Evolutionary conservation across 1,284 basidiomycete species (phyloP).

Genomic region (Chiua sp.): DNA sequence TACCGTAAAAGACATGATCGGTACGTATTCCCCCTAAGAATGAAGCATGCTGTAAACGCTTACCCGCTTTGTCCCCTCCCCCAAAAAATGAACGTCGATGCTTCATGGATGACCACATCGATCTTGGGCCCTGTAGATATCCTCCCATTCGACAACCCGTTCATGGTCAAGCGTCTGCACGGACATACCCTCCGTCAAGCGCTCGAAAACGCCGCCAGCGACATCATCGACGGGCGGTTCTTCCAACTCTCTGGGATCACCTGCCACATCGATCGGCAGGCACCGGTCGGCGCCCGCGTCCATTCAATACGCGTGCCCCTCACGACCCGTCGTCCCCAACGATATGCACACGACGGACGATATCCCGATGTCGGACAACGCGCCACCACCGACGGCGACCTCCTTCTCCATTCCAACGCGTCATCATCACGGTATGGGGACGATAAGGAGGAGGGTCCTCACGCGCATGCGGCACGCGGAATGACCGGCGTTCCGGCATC

Average conservation of each 20-base stretch:
- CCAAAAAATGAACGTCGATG: not conserved
- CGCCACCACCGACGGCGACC: too few relatives aligned
- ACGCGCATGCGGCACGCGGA: not conserved
- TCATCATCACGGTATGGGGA: not conserved
- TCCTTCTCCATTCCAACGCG: too few relatives aligned
- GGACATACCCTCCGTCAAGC: constrained; percentile 6
- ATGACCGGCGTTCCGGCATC: not conserved
- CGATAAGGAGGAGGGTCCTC: not conserved
- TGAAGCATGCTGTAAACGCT: not conserved
- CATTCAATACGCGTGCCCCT: constrained; percentile 4
- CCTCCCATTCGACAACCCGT: constrained; percentile 16
- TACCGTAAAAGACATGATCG: constrained; percentile 20
- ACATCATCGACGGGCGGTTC: constrained; percentile 18
- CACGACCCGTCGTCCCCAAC: not conserved
- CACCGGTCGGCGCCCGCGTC: constrained; percentile 11
- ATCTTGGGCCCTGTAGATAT: constrained; percentile 7
- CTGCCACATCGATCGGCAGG: constrained; percentile 13
- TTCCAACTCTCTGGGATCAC: constrained; percentile 19
- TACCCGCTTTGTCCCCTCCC: too few relatives aligned
- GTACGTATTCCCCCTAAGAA: constrained; percentile 3
- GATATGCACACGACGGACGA: not conserved
- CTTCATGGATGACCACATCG: not conserved
- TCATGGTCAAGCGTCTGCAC: constrained; percentile 11
- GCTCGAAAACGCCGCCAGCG: constrained; percentile 19
- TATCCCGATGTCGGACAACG: too few relatives aligned